Percentiles rank a stretch among this genome's conserved stretches.
phyloP scores from a whole-genome alignment of 176 grass and related monocot genomes.

The Oryza glumipatula region DNA sequence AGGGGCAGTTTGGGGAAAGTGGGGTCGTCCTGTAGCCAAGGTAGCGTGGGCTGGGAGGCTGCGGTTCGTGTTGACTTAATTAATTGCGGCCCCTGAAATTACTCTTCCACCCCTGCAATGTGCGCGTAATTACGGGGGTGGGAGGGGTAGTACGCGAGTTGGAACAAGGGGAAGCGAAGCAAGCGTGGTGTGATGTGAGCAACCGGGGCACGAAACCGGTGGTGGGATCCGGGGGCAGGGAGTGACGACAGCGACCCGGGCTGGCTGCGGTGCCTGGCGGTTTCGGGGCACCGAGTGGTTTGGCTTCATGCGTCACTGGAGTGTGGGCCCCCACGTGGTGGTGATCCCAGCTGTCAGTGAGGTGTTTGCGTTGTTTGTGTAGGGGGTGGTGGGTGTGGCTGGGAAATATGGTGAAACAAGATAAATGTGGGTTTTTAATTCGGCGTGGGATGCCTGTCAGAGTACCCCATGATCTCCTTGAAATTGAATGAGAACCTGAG shows the following conservation, averaged over 20 bases:
- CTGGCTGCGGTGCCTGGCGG: not conserved
- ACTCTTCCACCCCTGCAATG: not conserved
- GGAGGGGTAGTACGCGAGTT: not conserved
- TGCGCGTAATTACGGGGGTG: conserved; percentile 10
- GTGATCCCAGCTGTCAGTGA: not conserved
- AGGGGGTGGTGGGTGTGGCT: not conserved
- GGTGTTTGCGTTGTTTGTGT: not conserved
- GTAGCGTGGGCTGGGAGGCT: conserved; percentile 36
- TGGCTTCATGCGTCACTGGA: not conserved
- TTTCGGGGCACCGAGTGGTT: not conserved
- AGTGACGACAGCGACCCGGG: conserved; percentile 46
- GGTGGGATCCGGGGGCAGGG: conserved; percentile 51
- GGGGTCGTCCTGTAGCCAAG: conserved; percentile 2
- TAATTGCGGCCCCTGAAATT: conserved; percentile 3
- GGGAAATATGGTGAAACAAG: not conserved
- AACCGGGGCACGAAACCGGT: conserved; percentile 56
- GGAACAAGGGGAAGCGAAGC: not conserved
- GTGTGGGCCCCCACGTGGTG: rapidly evolving
- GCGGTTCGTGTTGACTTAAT: conserved; percentile 45
- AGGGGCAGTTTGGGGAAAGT: conserved; percentile 57
- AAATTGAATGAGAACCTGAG: conserved; percentile 31
- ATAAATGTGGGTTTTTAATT: conserved; percentile 55
- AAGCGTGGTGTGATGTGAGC: conserved; percentile 44
- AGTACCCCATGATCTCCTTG: conserved; percentile 27
- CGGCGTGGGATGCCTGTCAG: conserved; percentile 47